Conservation (phyloP, 495 filamentous ascomycete species). For the Copromyces sp. region DNA sequence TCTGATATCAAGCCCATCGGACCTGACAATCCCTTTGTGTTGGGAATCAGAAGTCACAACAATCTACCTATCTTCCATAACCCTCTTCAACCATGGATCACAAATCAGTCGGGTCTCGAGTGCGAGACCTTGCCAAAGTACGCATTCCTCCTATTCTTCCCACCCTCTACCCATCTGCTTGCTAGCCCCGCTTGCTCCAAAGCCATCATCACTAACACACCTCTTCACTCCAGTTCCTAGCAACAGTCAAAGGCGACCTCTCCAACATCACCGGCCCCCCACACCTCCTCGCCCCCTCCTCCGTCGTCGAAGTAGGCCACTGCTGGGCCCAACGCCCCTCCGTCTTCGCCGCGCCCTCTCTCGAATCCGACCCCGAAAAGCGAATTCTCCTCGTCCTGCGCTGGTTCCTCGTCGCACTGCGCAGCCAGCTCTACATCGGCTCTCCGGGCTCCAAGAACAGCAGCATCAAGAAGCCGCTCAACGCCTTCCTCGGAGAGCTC, state of each 20-base stretch:
- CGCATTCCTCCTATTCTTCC: neutral
- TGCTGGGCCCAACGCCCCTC: slow-evolving; percentile 81
- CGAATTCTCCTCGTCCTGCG: slow-evolving; percentile 68
- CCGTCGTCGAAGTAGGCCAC: slow-evolving; percentile 73
- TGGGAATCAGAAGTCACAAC: neutral
- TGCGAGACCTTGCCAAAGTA: slow-evolving; percentile 13
- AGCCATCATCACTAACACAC: slow-evolving; percentile 3
- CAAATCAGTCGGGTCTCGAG: slow-evolving; percentile 7
- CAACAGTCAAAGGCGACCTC: slow-evolving; percentile 78
- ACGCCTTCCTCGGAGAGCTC: slow-evolving; percentile 89
- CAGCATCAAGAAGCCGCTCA: slow-evolving; percentile 70
- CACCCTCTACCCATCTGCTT: neutral
- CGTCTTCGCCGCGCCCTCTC: slow-evolving; percentile 69
- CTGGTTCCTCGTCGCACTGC: slow-evolving; percentile 76
- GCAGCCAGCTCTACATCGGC: slow-evolving; percentile 55
- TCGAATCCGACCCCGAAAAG: slow-evolving; percentile 57
- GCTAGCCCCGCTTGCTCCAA: neutral
- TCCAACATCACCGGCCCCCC: slow-evolving; percentile 78
- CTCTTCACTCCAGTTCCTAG: slow-evolving; percentile 50
- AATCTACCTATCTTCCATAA: neutral
- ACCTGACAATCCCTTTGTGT: neutral
- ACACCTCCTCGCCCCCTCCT: slow-evolving; percentile 70
- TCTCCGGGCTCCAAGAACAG: slow-evolving; percentile 4
- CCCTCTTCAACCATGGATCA: slow-evolving; percentile 5
- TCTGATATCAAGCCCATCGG: neutral